Base-by-base conservation (phyloP, 2,329 filamentous ascomycete species). In the Esteya vermicola region DNA sequence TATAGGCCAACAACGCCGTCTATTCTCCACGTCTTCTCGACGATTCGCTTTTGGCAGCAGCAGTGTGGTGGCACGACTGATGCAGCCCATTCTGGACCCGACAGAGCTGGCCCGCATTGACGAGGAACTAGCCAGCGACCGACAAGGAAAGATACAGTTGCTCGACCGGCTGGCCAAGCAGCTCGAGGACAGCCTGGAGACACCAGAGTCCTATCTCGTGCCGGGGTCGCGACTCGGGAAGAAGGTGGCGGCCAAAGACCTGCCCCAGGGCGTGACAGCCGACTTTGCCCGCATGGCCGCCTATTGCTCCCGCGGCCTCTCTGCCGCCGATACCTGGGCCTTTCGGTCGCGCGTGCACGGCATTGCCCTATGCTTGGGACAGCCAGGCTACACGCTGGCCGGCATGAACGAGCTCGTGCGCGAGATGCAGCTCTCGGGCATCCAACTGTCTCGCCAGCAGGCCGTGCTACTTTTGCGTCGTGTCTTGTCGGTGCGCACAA, bases 341-440 rank as follows among this genome's bases (percentile, higher is more conserved):
- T 53, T 54, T 26, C 58, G 58, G 16, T 46, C 58, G 20, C 53
- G 49, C 38, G 33, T 60, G 10, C 48, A 56, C 35, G 38, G 49
- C 13, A 52, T 45, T 18, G 52, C 48, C 9, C 51, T 50, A 16
- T 40, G 48, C 8, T 39, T 49, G 9, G 42, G 44, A 12, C 38
- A 44, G 7, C 20, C 32, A 6, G 30, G 19, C 4, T 47, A 48
- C 36, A 33, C 45, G 26, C 26, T 51, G 27, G 39, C 36, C 8
- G 42, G 51, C 9, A 34, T 54, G 18, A 42, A 44, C 25, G 48
- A 49, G 27, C 53, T 58, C 2, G 48, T 68, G 6, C 45, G 53
- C 13, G 57, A 68, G 33, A 52, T 70, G 39, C 59, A 59, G 36
- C 42, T 60, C 4, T 50, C 54, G 4, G 63, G 61, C 7, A 52